phyloP scores from a whole-genome alignment of 495 filamentous ascomycete genomes.

The Staphylotrichum tortipilum region DNA sequence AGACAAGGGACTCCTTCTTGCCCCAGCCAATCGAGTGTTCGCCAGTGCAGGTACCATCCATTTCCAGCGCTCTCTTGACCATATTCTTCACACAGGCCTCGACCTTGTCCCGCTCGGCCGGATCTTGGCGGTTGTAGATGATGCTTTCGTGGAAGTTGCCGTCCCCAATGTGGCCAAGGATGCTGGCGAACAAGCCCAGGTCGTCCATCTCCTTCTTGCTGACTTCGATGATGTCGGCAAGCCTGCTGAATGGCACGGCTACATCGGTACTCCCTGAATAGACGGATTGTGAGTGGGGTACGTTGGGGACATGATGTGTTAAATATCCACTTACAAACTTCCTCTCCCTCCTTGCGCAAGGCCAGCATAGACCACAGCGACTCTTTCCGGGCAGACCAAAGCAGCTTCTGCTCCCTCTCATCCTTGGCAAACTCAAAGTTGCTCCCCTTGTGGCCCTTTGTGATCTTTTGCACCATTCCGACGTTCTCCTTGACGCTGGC shows the following conservation, averaged over 20 bases:
- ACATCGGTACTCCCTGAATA: conserved; percentile 77
- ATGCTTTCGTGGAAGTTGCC: conserved; percentile 91
- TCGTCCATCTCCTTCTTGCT: conserved; percentile 85
- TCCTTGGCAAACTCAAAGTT: conserved; percentile 68
- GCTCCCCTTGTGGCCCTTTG: conserved; percentile 51
- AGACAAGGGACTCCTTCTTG: conserved; percentile 70
- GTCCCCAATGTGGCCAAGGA: conserved; percentile 76
- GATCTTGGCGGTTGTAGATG: conserved; percentile 64
- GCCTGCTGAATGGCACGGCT: conserved; percentile 74
- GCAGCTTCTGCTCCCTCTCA: conserved; percentile 54
- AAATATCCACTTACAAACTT: conserved; percentile 41
- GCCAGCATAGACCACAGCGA: conserved; percentile 69
- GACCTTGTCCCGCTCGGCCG: conserved; percentile 59
- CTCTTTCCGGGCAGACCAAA: conserved; percentile 73
- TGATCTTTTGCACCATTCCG: conserved; percentile 52
- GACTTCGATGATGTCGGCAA: conserved; percentile 84
- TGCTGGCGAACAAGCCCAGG: conserved; percentile 74
- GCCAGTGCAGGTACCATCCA: conserved; percentile 89
- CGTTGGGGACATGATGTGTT: not conserved
- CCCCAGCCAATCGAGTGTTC: conserved; percentile 86
- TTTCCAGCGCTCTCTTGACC: conserved; percentile 77
- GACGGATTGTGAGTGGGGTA: no score
- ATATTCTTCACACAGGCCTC: conserved; percentile 77
- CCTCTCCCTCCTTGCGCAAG: conserved; percentile 50
- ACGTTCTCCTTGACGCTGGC: conserved; percentile 62